A percentile compares a stretch with the other conserved stretches of the same genome.
These are phyloP conservation scores for Niebla homalea DNA, from an alignment of 495 filamentous ascomycete species.

Conservation along the genomic window DNA sequence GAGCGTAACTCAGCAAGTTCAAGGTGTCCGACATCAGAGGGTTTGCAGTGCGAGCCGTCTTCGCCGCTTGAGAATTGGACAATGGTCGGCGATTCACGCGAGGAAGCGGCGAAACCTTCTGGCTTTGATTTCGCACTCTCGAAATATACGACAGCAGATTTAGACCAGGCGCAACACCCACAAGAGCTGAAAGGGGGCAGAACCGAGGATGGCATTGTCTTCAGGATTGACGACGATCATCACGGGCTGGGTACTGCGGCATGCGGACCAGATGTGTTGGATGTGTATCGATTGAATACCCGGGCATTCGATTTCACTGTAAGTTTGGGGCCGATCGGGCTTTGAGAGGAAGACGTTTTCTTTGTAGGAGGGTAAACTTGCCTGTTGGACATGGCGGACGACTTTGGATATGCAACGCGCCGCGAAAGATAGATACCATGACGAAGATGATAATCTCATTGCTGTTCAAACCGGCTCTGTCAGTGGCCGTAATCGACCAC, in stretches of 20 bases:
- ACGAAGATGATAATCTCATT: no score
- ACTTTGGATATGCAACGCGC: no score
- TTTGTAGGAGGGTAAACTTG: no score
- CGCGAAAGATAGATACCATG: no score
- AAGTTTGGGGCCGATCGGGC: conserved; percentile 7
- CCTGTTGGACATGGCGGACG: no score
- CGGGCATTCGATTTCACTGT: conserved; percentile 14
- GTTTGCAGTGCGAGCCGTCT: neutral
- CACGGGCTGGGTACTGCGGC: conserved; percentile 46
- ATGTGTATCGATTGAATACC: conserved; percentile 32
- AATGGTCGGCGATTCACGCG: conserved; percentile 12
- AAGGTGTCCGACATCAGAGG: neutral
- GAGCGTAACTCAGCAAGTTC: conserved; percentile 3
- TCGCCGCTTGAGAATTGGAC: conserved; percentile 23
- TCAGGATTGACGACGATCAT: conserved; percentile 44
- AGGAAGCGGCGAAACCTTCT: conserved; percentile 20
- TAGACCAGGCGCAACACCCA: conserved; percentile 46
- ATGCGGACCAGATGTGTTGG: conserved; percentile 44
- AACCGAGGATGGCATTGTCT: conserved; percentile 31
- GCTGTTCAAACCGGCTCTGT: no score
- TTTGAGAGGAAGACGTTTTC: neutral
- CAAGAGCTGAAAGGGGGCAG: conserved; percentile 42
- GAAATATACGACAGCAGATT: conserved; percentile 36
- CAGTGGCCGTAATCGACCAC: no score
- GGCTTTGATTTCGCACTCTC: conserved; percentile 36